phyloP scores from a whole-genome alignment of 1,139 yeast species.

The Tardiomyces digboiensis region DNA sequence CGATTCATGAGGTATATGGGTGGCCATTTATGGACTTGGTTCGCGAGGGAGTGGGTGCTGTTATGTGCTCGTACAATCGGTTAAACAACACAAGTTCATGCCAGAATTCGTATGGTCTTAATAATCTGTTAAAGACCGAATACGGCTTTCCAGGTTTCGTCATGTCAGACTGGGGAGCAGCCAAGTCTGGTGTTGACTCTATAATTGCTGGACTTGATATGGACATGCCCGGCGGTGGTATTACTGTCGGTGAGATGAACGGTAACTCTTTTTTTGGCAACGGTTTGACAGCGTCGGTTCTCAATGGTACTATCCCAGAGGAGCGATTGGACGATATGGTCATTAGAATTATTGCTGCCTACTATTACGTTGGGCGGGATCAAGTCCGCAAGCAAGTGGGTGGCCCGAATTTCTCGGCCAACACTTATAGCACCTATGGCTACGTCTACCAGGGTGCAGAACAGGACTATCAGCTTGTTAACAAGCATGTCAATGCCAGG shows the following conservation, averaged over 20 bases:
- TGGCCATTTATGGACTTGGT: constrained; percentile 53
- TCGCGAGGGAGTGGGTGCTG: constrained; percentile 42
- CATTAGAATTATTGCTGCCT: constrained; percentile 48
- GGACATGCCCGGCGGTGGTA: constrained; percentile 50
- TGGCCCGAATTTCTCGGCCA: constrained; percentile 47
- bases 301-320: constrained; percentile 47
- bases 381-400: constrained; percentile 23
- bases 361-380: constrained; percentile 29
- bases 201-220: constrained; percentile 48
- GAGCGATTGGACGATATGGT: constrained; percentile 55
- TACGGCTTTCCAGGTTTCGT: constrained; percentile 51
- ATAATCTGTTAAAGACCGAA: constrained; percentile 43
- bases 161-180: constrained; percentile 52
- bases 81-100: constrained; percentile 50
- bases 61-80: constrained; percentile 46
- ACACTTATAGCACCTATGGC: constrained; percentile 48
- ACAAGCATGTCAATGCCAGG: constrained; percentile 43
- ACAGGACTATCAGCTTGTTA: constrained; percentile 45
- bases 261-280: constrained; percentile 55
- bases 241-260: constrained; percentile 39
- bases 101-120: constrained; percentile 45
- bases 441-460: constrained; percentile 39
- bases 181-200: constrained; percentile 41
- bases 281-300: constrained; percentile 43
- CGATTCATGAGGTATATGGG: constrained; percentile 45